Base-by-base conservation (phyloP, 2,329 filamentous ascomycete species). In the Cercospora zeina region DNA sequence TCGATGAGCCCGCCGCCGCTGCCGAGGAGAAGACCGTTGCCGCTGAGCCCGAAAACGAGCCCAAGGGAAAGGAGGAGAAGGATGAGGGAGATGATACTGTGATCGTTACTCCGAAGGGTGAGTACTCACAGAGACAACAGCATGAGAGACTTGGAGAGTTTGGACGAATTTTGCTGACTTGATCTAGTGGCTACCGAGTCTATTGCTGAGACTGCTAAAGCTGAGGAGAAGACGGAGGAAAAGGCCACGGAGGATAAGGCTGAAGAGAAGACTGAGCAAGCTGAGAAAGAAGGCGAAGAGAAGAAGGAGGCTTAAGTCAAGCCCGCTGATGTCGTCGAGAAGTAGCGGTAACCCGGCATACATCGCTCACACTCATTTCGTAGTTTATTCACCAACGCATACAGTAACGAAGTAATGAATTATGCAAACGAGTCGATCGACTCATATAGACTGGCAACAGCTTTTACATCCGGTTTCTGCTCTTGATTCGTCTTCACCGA, bases 31-130 rank as follows among this genome's bases (percentile, higher is more conserved):
- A 49, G 37, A 8, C 56, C 56, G 16, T 37, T 58, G 56, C 56
- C 56, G 13, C 11, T 30, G 45, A 58, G 56, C 24, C 45, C 56
- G 45, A 58, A 33, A 21, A 51, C 30, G 16, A 49, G 53, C n/a
- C 53, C 42, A 24, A 13, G 37, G 55, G 55, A 51, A 19, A 58
- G 56, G 42, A 50, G 55, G 42, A 50, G 42, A 50, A 58, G 45
- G 42, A 50, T 24, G 55, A 50, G 55, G 55, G 55, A 58, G 55
- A 58, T 49, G 55, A 58, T 58, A 58, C 56, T 50, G 56, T 58
- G 56, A 58, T 58, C 27, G 42, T 50, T 37, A 58, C 56, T 37
- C 19, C 33, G n/a, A 50, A 27, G 36, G 55, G 55, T 50, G 11
- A 49, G 55, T 30, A 37, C 13, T 24, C 6, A 27, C 24, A 3